These are phyloP conservation scores for Drosera spatulata DNA, from an alignment of 179 eudicot species.

Conservation along the genomic window DNA sequence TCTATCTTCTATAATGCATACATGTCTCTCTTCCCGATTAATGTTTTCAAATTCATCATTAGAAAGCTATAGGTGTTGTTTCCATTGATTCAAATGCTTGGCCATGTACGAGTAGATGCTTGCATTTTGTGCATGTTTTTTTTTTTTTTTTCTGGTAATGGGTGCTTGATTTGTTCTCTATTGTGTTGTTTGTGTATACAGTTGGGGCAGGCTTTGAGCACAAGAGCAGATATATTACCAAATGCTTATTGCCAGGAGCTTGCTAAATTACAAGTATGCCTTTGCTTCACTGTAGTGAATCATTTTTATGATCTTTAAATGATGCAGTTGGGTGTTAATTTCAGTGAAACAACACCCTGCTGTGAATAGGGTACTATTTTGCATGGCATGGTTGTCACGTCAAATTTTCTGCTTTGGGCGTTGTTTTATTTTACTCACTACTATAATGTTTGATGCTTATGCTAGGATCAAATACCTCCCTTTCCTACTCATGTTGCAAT, in stretches of 20 bases:
- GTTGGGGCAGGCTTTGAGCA: conserved; percentile 99
- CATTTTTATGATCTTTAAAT: no score
- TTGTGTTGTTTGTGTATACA: conserved; percentile 26
- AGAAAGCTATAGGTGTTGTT: no score
- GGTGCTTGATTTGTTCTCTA: not conserved
- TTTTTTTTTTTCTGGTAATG: no score
- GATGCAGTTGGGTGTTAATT: no score
- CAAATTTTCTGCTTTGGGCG: not conserved
- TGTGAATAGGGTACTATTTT: not conserved
- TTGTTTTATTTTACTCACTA: not conserved
- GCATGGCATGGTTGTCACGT: not conserved
- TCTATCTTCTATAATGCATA: not conserved
- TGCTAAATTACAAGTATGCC: conserved; percentile 77
- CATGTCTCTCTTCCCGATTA: no score
- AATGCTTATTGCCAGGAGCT: conserved; percentile 86
- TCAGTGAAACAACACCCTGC: no score
- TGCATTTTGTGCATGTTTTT: not conserved
- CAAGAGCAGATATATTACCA: conserved; percentile 92
- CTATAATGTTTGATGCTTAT: conserved; percentile 4
- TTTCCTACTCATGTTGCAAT: conserved; percentile 76
- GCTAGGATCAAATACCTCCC: conserved; percentile 97
- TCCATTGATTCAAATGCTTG: no score
- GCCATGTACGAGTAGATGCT: no score
- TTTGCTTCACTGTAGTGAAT: conserved; percentile 1
- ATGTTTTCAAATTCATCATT: no score